Conservation (phyloP, 768 basidiomycete genomes). For the Boletus reticulatus region DNA sequence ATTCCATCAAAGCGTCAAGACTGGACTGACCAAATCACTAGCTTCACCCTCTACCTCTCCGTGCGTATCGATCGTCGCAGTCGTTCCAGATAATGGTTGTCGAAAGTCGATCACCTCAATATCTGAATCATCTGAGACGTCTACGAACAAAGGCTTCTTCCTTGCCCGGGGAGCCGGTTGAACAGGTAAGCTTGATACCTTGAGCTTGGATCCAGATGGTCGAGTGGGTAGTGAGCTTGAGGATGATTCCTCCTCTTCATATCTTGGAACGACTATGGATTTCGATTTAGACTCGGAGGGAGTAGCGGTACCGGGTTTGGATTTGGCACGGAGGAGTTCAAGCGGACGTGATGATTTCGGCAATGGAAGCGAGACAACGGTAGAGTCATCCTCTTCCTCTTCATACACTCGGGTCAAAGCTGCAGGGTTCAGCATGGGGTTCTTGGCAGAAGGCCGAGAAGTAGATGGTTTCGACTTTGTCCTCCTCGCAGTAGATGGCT, state of each 20-base stretch:
- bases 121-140: slow-evolving; percentile 26
- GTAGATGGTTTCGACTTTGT: slow-evolving; percentile 4
- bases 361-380: neutral
- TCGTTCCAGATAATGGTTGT: neutral
- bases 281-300: neutral
- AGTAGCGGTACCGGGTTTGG: neutral
- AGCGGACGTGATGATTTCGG: slow-evolving; percentile 25
- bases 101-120: slow-evolving; percentile 16
- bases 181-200: neutral
- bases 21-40: slow-evolving; percentile 11
- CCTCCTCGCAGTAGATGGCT: neutral
- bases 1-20: neutral
- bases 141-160: slow-evolving; percentile 19
- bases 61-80: neutral
- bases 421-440: neutral
- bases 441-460: slow-evolving; percentile 1
- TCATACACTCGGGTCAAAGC: slow-evolving; percentile 1
- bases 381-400: slow-evolving; percentile 9
- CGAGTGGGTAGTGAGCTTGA: neutral
- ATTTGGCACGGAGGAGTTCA: slow-evolving; percentile 23
- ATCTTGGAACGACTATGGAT: neutral
- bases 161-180: neutral
- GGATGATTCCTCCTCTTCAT: slow-evolving; percentile 14
- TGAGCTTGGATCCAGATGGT: neutral
- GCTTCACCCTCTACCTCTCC: neutral